Evolutionary conservation across 371 early-diverging fungal species (phyloP).

Genomic region (Hamiltosporidium tvaerminnensis): DNA sequence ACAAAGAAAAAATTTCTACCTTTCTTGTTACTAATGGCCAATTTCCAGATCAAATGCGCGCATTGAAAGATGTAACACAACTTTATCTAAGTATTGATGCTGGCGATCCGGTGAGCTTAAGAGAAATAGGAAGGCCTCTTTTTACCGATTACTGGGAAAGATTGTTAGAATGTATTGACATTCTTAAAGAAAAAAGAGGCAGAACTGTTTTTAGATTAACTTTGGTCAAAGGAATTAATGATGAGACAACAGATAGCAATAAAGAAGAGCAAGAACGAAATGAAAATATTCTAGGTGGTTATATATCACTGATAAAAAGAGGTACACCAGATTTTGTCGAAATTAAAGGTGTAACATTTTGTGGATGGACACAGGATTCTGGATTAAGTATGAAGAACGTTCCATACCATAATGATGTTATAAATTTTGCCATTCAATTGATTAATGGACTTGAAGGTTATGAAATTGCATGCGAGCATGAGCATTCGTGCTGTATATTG

Average conservation of each 20-base stretch:
- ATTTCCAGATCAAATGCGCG: constrained; percentile 56
- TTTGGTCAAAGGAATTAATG: constrained; percentile 63
- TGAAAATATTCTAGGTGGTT: too few relatives aligned
- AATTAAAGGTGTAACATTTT: constrained; percentile 62
- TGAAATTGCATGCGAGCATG: constrained; percentile 61
- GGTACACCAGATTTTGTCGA: constrained; percentile 65
- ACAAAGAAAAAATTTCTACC: constrained; percentile 59
- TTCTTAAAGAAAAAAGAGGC: constrained; percentile 58
- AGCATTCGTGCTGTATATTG: constrained; percentile 61
- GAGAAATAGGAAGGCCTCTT: constrained; percentile 63
- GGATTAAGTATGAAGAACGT: constrained; percentile 53
- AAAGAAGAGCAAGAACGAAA: too few relatives aligned
- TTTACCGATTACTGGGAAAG: constrained; percentile 68
- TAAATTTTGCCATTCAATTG: constrained; percentile 57
- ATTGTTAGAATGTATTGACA: constrained; percentile 59
- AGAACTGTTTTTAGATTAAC: constrained; percentile 62
- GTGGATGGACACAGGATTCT: constrained; percentile 45
- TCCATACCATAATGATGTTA: constrained; percentile 63
- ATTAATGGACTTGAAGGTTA: constrained; percentile 56
- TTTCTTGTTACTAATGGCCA: constrained; percentile 68
- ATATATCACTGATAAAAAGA: constrained; percentile 59
- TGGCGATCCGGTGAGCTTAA: constrained; percentile 60
- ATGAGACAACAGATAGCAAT: constrained; percentile 58
- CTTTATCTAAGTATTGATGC: constrained; percentile 65
- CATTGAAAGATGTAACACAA: constrained; percentile 60